Conservation (phyloP, 192 early-diverging fungal genomes). For the Tieghemiomyces parasiticus region DNA sequence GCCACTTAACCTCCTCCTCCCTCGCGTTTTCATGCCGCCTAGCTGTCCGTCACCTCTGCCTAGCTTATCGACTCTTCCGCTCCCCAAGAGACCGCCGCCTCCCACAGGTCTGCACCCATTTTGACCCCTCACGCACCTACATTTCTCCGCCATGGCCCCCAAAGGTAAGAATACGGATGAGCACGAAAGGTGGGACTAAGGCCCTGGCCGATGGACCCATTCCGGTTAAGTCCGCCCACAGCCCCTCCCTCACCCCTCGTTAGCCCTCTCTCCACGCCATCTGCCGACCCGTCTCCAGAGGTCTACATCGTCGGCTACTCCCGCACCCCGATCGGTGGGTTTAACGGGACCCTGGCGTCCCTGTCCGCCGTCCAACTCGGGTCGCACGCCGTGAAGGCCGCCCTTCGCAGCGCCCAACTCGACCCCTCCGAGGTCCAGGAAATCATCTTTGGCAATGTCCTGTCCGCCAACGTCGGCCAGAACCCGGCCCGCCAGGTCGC, state of each 20-base stretch:
- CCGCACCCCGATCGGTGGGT: conserved; percentile 85
- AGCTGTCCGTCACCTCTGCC: no score
- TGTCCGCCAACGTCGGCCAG: conserved; percentile 68
- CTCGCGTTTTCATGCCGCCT: no score
- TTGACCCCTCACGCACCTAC: no score
- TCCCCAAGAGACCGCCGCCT: no score
- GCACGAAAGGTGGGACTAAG: no score
- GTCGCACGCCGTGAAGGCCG: conserved; percentile 66
- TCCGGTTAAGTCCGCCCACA: no score
- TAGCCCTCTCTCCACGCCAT: neutral
- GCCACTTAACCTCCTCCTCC: no score
- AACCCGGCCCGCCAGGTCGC: conserved; percentile 76
- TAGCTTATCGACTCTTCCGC: no score
- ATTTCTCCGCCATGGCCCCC: no score
- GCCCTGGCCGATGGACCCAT: no score
- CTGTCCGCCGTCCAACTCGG: conserved; percentile 77
- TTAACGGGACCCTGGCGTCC: conserved; percentile 75
- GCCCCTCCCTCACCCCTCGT: neutral
- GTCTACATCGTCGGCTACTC: conserved; percentile 85
- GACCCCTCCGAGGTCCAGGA: conserved; percentile 53
- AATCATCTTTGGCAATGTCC: conserved; percentile 60
- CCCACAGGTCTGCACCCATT: no score
- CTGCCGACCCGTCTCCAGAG: conserved; percentile 17
- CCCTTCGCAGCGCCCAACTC: conserved; percentile 36
- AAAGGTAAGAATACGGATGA: no score